These are phyloP conservation scores for Thelephora terrestris DNA, from an alignment of 1,284 basidiomycete species.

Conservation along the genomic window DNA sequence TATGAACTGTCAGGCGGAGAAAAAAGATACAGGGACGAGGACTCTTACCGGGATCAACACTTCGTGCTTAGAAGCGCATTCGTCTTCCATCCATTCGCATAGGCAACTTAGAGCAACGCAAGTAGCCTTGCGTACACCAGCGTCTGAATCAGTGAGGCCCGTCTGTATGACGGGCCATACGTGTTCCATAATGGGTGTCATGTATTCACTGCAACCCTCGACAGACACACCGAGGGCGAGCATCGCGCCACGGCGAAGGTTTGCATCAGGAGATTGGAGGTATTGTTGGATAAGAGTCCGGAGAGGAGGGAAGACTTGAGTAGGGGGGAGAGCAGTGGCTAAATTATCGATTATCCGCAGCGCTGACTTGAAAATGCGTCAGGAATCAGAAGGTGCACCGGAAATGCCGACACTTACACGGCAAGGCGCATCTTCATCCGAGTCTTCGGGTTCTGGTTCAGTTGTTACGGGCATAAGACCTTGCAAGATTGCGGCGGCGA, in stretches of 20 bases:
- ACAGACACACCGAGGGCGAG: slow-evolving; percentile 94
- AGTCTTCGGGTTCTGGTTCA: slow-evolving; percentile 82
- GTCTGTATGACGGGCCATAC: slow-evolving; percentile 95
- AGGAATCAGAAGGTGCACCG: slow-evolving; percentile 4
- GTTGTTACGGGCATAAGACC: slow-evolving; percentile 92
- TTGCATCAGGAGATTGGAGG: slow-evolving; percentile 72
- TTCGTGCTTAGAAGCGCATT: slow-evolving; percentile 79
- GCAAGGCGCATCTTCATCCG: slow-evolving; percentile 86
- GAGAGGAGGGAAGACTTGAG: slow-evolving; percentile 94
- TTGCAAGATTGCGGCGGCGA: slow-evolving; percentile 83
- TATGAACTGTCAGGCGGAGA: slow-evolving; percentile 18
- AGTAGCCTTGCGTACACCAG: slow-evolving; percentile 87
- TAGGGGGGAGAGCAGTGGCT: slow-evolving; percentile 88
- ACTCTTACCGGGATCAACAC: slow-evolving; percentile 75
- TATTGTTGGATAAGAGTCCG: slow-evolving; percentile 75
- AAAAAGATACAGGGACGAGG: background rate
- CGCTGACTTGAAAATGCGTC: slow-evolving; percentile 49
- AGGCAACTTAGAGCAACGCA: slow-evolving; percentile 94
- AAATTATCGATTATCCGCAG: slow-evolving; percentile 94
- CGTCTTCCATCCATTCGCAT: slow-evolving; percentile 97
- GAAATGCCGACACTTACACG: slow-evolving; percentile 44
- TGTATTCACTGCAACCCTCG: slow-evolving; percentile 97
- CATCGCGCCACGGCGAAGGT: slow-evolving; percentile 85
- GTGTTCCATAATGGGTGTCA: slow-evolving; percentile 86
- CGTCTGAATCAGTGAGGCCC: slow-evolving; percentile 79